phyloP scores from a whole-genome alignment of 1,284 basidiomycete species.

The Microbotryum lychnidis-dioicae region DNA sequence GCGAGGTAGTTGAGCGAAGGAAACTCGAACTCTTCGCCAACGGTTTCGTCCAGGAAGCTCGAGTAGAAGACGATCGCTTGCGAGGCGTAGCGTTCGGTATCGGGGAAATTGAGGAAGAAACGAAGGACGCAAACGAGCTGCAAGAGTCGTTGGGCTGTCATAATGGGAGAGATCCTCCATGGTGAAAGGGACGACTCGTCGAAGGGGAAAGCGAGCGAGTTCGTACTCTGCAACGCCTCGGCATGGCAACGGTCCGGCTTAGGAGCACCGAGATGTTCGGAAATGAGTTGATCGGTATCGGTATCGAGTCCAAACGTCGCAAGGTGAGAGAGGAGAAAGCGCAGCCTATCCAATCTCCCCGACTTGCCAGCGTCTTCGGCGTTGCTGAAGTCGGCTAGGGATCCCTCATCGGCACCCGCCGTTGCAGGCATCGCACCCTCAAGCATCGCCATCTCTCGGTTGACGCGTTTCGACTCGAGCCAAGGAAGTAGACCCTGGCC shows the following conservation, averaged over 20 bases:
- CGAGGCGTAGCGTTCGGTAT: constrained; percentile 55
- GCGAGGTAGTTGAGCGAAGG: constrained; percentile 67
- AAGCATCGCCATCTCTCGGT: no score
- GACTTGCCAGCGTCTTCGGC: constrained; percentile 29
- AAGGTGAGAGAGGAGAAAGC: constrained; percentile 42
- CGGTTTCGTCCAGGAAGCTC: constrained; percentile 53
- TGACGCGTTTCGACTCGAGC: background rate
- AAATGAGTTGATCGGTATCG: constrained; percentile 59
- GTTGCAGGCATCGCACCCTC: background rate
- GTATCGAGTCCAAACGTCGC: constrained; percentile 46
- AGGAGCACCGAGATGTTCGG: constrained; percentile 34
- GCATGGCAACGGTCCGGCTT: constrained; percentile 35
- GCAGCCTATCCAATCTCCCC: background rate
- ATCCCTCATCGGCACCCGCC: constrained; percentile 20
- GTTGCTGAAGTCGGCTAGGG: constrained; percentile 32
- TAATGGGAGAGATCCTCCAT: constrained; percentile 53
- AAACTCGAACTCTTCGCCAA: constrained; percentile 54
- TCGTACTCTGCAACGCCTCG: background rate
- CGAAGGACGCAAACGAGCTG: constrained; percentile 60
- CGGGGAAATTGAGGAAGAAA: constrained; percentile 61
- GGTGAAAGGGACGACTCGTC: background rate
- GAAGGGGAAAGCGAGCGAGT: background rate
- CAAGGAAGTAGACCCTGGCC: constrained; percentile 9
- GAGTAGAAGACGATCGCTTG: constrained; percentile 70
- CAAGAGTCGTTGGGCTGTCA: constrained; percentile 60